Evolutionary conservation across 768 basidiomycete species (phyloP).

Genomic region (Hypholoma sublateritium): DNA sequence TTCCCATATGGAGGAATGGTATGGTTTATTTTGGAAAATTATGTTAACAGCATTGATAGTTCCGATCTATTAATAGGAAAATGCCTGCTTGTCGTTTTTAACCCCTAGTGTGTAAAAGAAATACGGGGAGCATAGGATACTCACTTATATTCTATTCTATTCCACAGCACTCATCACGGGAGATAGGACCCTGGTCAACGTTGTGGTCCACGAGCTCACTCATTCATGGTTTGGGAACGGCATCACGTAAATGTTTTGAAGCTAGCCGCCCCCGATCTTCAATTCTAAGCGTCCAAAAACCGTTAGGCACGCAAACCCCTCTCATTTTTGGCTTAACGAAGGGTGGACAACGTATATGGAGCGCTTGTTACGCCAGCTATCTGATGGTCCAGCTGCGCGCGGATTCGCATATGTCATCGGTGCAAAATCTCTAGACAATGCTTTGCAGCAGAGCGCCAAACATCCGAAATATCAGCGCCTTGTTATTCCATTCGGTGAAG

Average conservation of each 20-base stretch:
- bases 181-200: constrained; percentile 84
- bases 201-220: constrained; percentile 83
- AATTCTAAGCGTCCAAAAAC: not conserved
- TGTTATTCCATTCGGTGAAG: constrained; percentile 69
- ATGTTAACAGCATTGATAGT: not conserved
- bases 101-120: constrained; percentile 70
- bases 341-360: constrained; percentile 96
- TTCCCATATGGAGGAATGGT: constrained; percentile 96
- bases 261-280: not conserved
- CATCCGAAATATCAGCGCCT: constrained; percentile 78
- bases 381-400: constrained; percentile 74
- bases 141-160: not conserved
- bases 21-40: constrained; percentile 12
- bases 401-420: constrained; percentile 83
- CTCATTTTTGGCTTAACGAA: constrained; percentile 89
- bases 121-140: not conserved
- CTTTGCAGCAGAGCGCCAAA: constrained; percentile 57
- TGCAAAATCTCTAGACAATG: constrained; percentile 66
- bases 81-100: constrained; percentile 83
- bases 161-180: constrained; percentile 77
- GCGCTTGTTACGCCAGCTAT: constrained; percentile 66
- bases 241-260: constrained; percentile 49
- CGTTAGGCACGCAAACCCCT: constrained; percentile 62
- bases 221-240: constrained; percentile 96
- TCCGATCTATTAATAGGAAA: constrained; percentile 55